A percentile compares a stretch with the other conserved stretches of the same genome.
These are phyloP conservation scores for Trametopsis cervina DNA, from an alignment of 768 basidiomycete genomes.

Conservation along the genomic window DNA sequence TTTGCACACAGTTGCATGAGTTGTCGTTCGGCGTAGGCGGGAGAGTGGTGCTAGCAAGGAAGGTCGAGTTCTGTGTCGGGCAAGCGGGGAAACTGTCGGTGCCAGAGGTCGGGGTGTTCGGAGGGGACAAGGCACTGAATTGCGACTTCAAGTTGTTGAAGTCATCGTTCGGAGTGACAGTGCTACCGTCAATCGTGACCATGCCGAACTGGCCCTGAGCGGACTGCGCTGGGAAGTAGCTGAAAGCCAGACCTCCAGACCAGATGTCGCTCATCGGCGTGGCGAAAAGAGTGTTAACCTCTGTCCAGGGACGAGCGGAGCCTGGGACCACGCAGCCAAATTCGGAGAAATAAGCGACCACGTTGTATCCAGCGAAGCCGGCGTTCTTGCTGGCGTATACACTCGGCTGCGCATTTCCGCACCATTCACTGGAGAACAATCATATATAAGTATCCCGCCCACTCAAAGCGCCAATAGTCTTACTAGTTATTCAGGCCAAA, in stretches of 20 bases:
- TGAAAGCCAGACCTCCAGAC: slow-evolving; percentile 87
- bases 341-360: slow-evolving; percentile 88
- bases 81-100: slow-evolving; percentile 48
- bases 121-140: slow-evolving; percentile 48
- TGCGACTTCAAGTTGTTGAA: slow-evolving; percentile 58
- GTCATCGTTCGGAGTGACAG: slow-evolving; percentile 63
- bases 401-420: slow-evolving; percentile 53
- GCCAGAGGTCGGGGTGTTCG: slow-evolving; percentile 63
- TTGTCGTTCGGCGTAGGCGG: slow-evolving; percentile 80
- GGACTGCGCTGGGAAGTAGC: slow-evolving; percentile 81
- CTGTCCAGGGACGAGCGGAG: slow-evolving; percentile 71
- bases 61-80: slow-evolving; percentile 50
- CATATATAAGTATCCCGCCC: neutral
- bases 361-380: slow-evolving; percentile 58
- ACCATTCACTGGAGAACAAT: slow-evolving; percentile 60
- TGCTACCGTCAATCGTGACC: slow-evolving; percentile 66
- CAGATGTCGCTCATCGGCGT: slow-evolving; percentile 69
- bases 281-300: slow-evolving; percentile 67
- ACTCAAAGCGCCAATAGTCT: slow-evolving; percentile 30
- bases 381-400: slow-evolving; percentile 50
- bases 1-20: slow-evolving; percentile 73
- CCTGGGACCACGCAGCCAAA: slow-evolving; percentile 60
- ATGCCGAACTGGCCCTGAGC: slow-evolving; percentile 77
- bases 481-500: slow-evolving; percentile 88
- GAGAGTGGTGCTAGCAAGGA: slow-evolving; percentile 59